Evolutionary conservation across 805 yeast genomes (phyloP), one percentile per base, ranked within the genome.

Genomic region (Candida sithepensis): DNA sequence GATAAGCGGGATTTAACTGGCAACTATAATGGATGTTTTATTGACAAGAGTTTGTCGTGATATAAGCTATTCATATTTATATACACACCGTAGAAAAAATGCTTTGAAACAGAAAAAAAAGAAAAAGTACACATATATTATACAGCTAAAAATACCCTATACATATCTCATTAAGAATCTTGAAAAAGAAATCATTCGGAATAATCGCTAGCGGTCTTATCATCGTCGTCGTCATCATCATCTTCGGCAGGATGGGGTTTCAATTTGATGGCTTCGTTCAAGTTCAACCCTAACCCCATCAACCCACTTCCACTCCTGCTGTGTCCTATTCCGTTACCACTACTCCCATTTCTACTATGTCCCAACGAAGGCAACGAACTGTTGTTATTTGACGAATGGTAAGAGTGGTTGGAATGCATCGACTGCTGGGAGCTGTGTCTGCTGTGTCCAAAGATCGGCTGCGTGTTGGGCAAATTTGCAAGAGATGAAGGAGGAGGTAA

Each of bases 201-300:
- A 41, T 56, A 54, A 42, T 57, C 61, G 40, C 61, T 57, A 21
- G 61, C 59, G 3, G 57, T 53, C 37, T 52, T 50, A 39, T 55
- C 63, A 26, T 60, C 63, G 20, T 61, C 64, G 26, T 57, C 63
- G 19, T 61, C 64, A 18, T 53, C 56, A 7, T 43, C n/a, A n/a
- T n/a, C n/a, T n/a, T n/a, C n/a, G n/a, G n/a, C n/a, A n/a, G n/a
- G n/a, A n/a, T 19, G 45, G 41, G 42, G 21, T 33, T 24, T n/a
- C 19, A 26, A 36, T 30, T 30, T 30, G 13, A 30, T 12, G 5
- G 34, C 34, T 30, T 30, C 34, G 16, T 30, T 34, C 16, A 34
- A 16, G 18, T 34, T 34, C 21, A 34, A 18, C 20, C 43, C 34
- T 28, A 41, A 41, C 19, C 43, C 37, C 37, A 23, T 19, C 19